Evolutionary conservation across 2,329 filamentous ascomycete species (phyloP), one percentile per base, ranked within the genome.

Genomic region (Tympanopsis confertula): DNA sequence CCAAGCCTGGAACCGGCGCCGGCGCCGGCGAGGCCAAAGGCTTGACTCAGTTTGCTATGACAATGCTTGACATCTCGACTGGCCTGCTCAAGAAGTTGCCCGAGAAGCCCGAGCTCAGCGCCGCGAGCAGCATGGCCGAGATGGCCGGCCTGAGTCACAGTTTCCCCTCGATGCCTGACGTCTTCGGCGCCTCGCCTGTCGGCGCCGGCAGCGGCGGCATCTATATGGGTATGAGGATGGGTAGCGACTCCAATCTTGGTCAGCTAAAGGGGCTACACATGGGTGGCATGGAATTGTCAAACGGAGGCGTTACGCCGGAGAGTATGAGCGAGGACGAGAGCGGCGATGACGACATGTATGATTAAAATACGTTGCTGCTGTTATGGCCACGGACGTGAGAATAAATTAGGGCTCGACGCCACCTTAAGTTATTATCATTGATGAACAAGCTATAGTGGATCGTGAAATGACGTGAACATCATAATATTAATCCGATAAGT

Each of bases 31-130:
- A 73, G 47, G 68, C 66, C 39, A 68, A 62, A 35, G 66, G 69
- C 1, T 50, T 80, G 38, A 80, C 76, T 0, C 69, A 74, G 43
- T 86, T 85, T 47, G 82, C 82, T n/a, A 79, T 86, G 64, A 78
- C 78, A 3, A 85, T 84, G 68, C 62, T 87, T 32, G 82, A 86
- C 50, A 81, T 81, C 38, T 80, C 75, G 15, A 81, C 77, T 0
- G 76, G 76, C 1, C 55, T 86, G 42, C 65, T 84, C 18, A 81
- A 81, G 52, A 71, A 78, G 46, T 66, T 85, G 14, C 80, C 81
- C 0, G 77, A 81, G 51, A 86, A 86, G 56, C 81, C 80, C 5
- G 69, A 69, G 18, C 68, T 85, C 48, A 77, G 71, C 49, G 63
- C 72, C 33, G 68, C 60, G 24, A 66, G 58, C 3, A 74, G 70